A percentile compares a stretch with the other conserved stretches of the same genome.
Conservation (phyloP, 2,329 filamentous ascomycete genomes). For the Onygena corvina region DNA sequence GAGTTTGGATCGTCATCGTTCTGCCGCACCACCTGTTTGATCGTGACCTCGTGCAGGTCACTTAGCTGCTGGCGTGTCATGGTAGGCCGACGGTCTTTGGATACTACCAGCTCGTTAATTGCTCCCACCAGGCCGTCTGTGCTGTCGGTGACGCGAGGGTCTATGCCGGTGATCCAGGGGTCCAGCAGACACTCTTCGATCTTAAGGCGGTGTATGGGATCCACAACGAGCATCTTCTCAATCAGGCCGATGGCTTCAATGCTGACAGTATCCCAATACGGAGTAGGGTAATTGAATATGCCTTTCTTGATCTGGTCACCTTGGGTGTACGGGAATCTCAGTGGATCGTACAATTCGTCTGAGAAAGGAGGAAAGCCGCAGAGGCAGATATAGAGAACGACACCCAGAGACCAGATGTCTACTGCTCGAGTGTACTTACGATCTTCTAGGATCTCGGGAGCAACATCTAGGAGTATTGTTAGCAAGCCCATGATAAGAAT, state of each 20-base stretch:
- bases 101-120: conserved; percentile 69
- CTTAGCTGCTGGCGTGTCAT: conserved; percentile 79
- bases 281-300: conserved; percentile 85
- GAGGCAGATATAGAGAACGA: conserved; percentile 92
- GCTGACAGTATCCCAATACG: conserved; percentile 84
- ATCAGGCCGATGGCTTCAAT: conserved; percentile 86
- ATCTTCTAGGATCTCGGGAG: conserved; percentile 84
- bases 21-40: conserved; percentile 33
- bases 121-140: conserved; percentile 87
- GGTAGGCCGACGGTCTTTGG: conserved; percentile 57
- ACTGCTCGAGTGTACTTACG: conserved; percentile 90
- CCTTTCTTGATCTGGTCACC: conserved; percentile 83
- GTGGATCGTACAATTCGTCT: conserved; percentile 65
- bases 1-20: neutral
- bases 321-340: conserved; percentile 72
- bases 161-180: conserved; percentile 65
- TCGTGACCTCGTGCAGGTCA: conserved; percentile 62
- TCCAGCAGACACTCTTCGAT: conserved; percentile 85
- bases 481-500: neutral
- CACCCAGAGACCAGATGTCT: conserved; percentile 93
- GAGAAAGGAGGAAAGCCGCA: conserved; percentile 96
- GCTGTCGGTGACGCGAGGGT: conserved; percentile 60
- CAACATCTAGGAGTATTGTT: conserved; percentile 51
- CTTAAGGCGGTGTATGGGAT: conserved; percentile 69
- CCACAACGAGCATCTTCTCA: conserved; percentile 84